Evolutionary conservation across 2,329 filamentous ascomycete genomes (phyloP).

Genomic region (Amesomyces nigricolor): DNA sequence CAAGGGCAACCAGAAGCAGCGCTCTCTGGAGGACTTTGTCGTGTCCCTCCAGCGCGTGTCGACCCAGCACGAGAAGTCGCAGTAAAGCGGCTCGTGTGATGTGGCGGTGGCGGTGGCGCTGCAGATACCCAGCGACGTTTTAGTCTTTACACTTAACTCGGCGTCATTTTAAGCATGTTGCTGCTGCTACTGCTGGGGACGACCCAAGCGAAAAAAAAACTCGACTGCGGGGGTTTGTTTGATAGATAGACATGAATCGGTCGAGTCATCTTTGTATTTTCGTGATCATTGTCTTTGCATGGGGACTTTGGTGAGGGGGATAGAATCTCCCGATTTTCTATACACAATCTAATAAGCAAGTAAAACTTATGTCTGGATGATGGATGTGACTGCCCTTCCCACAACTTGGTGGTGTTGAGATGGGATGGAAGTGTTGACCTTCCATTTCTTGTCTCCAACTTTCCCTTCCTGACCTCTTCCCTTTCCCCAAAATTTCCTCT

Average conservation of each 20-base stretch:
- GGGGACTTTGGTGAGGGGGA: conserved; percentile 15
- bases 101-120: neutral
- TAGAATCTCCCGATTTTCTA: conserved; percentile 17
- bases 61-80: conserved; percentile 84
- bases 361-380: conserved; percentile 15
- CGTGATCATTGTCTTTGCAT: conserved; percentile 16
- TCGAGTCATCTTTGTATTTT: conserved; percentile 18
- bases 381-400: conserved; percentile 3
- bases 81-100: conserved; percentile 42
- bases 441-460: no score
- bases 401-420: neutral
- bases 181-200: neutral
- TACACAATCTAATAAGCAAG: conserved; percentile 25
- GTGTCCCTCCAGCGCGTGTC: conserved; percentile 86
- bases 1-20: conserved; percentile 76
- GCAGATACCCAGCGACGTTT: neutral
- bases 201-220: neutral
- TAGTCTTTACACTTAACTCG: neutral
- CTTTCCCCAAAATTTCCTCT: no score
- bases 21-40: conserved; percentile 83
- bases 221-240: neutral
- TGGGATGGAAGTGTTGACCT: no score
- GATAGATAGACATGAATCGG: conserved; percentile 15
- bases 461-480: no score
- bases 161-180: neutral